Evolutionary conservation across 148 eudicot species (phyloP).

Genomic region (Camellia sinensis): DNA sequence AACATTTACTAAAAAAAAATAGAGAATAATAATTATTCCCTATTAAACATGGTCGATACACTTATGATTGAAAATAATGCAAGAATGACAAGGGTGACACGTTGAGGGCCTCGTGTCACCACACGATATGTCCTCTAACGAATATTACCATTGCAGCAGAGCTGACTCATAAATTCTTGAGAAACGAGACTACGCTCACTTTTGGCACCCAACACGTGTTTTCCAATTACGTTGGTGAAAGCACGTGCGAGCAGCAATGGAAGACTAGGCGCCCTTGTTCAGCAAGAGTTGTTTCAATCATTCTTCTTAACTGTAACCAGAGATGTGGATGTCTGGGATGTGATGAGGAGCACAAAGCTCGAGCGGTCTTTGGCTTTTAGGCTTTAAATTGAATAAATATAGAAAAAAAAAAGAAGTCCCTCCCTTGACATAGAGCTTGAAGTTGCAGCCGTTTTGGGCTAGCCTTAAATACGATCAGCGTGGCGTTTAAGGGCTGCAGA

Average conservation of each 20-base stretch:
- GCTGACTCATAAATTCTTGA: conserved; percentile 12
- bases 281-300: conserved; percentile 10
- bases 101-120: conserved; percentile 12
- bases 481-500: background rate
- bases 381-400: background rate
- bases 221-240: conserved; percentile 16
- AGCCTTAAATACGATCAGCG: background rate
- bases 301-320: conserved; percentile 8
- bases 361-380: conserved; percentile 16
- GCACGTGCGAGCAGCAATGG: conserved; percentile 10
- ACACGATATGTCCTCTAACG: conserved; percentile 6
- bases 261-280: conserved; percentile 6
- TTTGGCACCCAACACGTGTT: conserved; percentile 16
- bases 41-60: background rate
- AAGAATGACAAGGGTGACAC: conserved; percentile 14
- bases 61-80: background rate
- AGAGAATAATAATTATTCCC: no score
- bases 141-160: conserved; percentile 21
- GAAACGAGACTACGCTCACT: conserved; percentile 10
- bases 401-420: background rate
- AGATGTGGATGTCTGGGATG: background rate
- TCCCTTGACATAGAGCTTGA: background rate
- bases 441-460: background rate
- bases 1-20: background rate
- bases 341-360: background rate